Base-by-base conservation (phyloP, 441 rosid genomes). In the Euphorbia corollata region DNA sequence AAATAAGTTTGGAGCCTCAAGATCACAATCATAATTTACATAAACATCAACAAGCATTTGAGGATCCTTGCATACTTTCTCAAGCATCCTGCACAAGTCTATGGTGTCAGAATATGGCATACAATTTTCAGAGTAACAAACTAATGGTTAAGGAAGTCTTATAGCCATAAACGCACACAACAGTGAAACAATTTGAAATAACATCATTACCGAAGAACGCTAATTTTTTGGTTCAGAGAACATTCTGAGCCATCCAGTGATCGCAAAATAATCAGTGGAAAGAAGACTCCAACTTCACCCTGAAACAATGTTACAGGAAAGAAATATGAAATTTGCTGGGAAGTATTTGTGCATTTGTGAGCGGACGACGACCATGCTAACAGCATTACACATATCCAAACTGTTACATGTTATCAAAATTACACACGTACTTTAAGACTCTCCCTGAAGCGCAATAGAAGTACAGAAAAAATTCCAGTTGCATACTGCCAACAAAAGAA, bases 1-100 rank as follows among this genome's bases (percentile, higher is more conserved):
- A 86, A 96, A 96, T 82, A 96, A 86, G 83, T 96, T 96, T 0
- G 99, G 92, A 64, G 98, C 96, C 84, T 92, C 96, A 69, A 90
- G 89, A 89, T 92, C 99, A 75, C 99, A 96, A 68, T 96, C 99
- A 77, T 96, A 92, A 76, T 92, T 96, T 77, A 92, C 97, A 85
- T 83, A 96, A 60, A 96, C 86, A 83, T 96, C 99, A 75, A 92
- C 96, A 77, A 96, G 99, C 96, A 90, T 87, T 78, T 96, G 99
- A 68, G 99, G 85, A 84, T 96, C 97, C 77, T 81, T 90, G 75
- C 97, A 92, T 54, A 90, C 91, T 82, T 86, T 92, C 74, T 96
- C 98, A 71, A 96, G 92, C 96, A 90, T 90, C 82, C 98, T 96
- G 86, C 71, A 77, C 72, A 72, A 73, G 38, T 65, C 61, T 48